A percentile compares a stretch with the other conserved stretches of the same genome.
Evolutionary conservation across 441 rosid genomes (phyloP).

Genomic region (Gossypium gossypioides): DNA sequence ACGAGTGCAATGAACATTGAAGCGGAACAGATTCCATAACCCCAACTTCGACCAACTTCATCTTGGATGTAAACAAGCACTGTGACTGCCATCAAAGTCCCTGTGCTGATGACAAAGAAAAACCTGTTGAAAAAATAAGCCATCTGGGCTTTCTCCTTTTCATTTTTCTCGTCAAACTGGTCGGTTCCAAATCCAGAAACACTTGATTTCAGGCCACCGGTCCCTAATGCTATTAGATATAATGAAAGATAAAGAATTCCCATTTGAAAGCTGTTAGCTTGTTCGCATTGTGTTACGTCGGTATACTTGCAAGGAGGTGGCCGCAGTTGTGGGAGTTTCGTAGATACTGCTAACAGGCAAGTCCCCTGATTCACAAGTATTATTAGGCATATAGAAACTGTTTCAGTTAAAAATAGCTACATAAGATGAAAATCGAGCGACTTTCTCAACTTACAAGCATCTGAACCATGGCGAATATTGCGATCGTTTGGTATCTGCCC

Average conservation of each 20-base stretch:
- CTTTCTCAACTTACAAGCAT: constrained; percentile 29
- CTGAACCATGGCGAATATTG: constrained; percentile 59
- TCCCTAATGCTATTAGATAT: constrained; percentile 71
- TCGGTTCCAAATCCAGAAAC: constrained; percentile 89
- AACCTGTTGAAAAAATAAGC: constrained; percentile 74
- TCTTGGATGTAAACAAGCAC: constrained; percentile 85
- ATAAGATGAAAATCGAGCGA: not conserved
- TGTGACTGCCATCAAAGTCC: constrained; percentile 72
- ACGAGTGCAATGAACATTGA: constrained; percentile 49
- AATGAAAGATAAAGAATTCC: constrained; percentile 56
- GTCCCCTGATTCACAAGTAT: constrained; percentile 44
- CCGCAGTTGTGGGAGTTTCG: constrained; percentile 54
- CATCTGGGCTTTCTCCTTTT: constrained; percentile 75
- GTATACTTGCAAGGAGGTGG: constrained; percentile 49
- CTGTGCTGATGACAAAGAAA: constrained; percentile 68
- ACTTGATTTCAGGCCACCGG: constrained; percentile 89
- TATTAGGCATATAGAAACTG: not conserved
- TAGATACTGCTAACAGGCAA: constrained; percentile 44
- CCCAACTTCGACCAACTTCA: constrained; percentile 69
- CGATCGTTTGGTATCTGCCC: constrained; percentile 69
- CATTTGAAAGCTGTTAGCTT: constrained; percentile 56
- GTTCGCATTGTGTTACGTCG: constrained; percentile 29
- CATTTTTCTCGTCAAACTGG: constrained; percentile 72
- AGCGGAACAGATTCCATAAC: constrained; percentile 71
- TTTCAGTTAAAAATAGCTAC: not conserved